A percentile compares a stretch with the other conserved stretches of the same genome.
Conservation (phyloP, 2,329 filamentous ascomycete species). For the Trichoderma harzianum region DNA sequence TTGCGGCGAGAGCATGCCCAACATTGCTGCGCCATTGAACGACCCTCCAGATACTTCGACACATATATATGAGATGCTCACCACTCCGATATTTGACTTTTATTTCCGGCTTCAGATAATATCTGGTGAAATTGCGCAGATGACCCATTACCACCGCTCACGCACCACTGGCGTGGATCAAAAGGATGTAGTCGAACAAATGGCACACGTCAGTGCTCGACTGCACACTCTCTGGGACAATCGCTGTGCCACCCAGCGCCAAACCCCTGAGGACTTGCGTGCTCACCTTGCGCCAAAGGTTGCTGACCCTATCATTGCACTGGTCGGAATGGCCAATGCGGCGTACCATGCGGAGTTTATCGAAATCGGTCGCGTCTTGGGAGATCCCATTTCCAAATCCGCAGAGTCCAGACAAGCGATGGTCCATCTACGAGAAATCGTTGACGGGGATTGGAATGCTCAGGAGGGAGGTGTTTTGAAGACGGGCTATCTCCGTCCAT, state of each 20-base stretch:
- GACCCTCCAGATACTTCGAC: conserved; percentile 6
- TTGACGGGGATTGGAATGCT: conserved; percentile 22
- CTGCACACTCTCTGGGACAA: conserved; percentile 21
- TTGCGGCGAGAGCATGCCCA: not conserved
- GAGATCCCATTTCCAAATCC: conserved; percentile 22
- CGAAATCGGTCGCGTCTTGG: conserved; percentile 24
- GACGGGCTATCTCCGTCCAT: conserved; percentile 23
- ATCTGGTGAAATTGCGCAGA: conserved; percentile 21
- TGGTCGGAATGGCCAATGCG: conserved; percentile 23
- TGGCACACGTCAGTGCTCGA: conserved; percentile 17
- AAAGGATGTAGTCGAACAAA: conserved; percentile 21
- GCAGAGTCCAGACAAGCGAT: conserved; percentile 22
- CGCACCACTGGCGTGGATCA: conserved; percentile 24
- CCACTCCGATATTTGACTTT: conserved; percentile 22
- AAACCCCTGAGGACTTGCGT: conserved; percentile 18
- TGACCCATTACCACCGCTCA: conserved; percentile 27
- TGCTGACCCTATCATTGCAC: conserved; percentile 19
- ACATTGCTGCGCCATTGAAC: not conserved
- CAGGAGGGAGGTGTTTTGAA: conserved; percentile 13
- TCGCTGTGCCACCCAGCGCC: conserved; percentile 20
- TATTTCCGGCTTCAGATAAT: conserved; percentile 24
- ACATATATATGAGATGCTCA: conserved; percentile 20
- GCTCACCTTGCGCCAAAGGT: conserved; percentile 20
- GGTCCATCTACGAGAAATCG: conserved; percentile 19
- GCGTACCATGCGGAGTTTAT: conserved; percentile 25